Base-by-base conservation (phyloP, 352 stramenopile species). In the Pythium phragmitis region DNA sequence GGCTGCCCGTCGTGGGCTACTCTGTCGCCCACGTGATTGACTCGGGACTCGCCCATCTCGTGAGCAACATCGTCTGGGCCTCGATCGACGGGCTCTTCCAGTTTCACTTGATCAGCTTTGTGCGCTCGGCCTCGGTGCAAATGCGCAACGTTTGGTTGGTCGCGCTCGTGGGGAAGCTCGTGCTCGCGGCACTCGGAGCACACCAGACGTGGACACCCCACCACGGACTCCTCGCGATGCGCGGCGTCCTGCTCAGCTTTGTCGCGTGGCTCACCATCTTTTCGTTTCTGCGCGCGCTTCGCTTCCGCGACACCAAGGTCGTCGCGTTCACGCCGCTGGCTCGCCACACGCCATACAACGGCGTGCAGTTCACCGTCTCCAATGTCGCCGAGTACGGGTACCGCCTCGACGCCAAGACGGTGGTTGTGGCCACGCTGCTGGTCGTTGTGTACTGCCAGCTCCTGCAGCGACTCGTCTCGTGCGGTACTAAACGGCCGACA, bases 111-210 rank as follows among this genome's bases (percentile, higher is more conserved):
- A 2, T 72, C 16, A 14, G 37, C 0, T 79, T 72, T 30, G 48
- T 68, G 26, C 21, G 49, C 5, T n/a, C 58, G 6, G 49, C 69
- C 6, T 64, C 65, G 3, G 45, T 82, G 3, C 74, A 77, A 50
- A 79, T 82, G 69, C 74, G 74, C 12, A 76, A 75, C 43, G 13
- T 73, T 9, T 82, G 72, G 74, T 21, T 65, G 12, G 12, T 76
- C 14, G 70, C 51, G 13, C 41, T 72, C 0, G 16, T 48, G 4
- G 66, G 60, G 47, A 76, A 73, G 28, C 2, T 60, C 7, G 23
- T 63, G 56, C 28, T 55, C n/a, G 14, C 16, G 0, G 34, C 4
- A n/a, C n/a, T 47, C 14, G n/a, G 11, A 2, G 1, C 39, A 21
- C 17, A 11, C 41, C 2, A 6, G 14, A 19, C 9, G 4, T 47